phyloP scores from a whole-genome alignment of 2,329 filamentous ascomycete species.

The Pyricularia sp. region DNA sequence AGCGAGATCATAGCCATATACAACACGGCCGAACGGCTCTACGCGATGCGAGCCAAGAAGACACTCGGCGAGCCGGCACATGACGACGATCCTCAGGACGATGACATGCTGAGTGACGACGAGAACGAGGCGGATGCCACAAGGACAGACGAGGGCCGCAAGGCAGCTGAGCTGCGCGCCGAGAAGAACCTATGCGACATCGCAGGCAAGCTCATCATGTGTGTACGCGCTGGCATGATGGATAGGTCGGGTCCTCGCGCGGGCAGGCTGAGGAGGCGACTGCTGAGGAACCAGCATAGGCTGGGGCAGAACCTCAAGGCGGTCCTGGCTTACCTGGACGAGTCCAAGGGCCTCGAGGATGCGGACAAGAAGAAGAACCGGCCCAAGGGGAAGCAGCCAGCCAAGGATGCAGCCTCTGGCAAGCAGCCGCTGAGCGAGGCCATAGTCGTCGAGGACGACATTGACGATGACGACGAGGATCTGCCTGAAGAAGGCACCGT shows the following conservation, averaged over 20 bases:
- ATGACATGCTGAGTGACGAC: constrained; percentile 47
- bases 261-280: constrained; percentile 57
- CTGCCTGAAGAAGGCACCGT: constrained; percentile 49
- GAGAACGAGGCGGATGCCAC: constrained; percentile 47
- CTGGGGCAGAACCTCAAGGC: constrained; percentile 82
- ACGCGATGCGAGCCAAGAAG: constrained; percentile 60
- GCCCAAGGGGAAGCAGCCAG: constrained; percentile 28
- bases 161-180: constrained; percentile 60
- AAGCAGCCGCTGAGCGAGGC: constrained; percentile 34
- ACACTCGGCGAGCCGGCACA: constrained; percentile 55
- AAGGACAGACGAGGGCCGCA: constrained; percentile 46
- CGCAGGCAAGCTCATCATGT: constrained; percentile 74
- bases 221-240: constrained; percentile 65
- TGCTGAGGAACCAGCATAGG: constrained; percentile 70
- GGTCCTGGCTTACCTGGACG: constrained; percentile 71
- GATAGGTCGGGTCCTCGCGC: constrained; percentile 52
- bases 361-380: constrained; percentile 29
- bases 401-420: constrained; percentile 16
- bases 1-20: constrained; percentile 70
- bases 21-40: constrained; percentile 64
- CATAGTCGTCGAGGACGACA: constrained; percentile 32
- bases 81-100: constrained; percentile 64
- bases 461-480: constrained; percentile 17
- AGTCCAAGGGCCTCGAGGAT: constrained; percentile 35
- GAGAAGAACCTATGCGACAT: constrained; percentile 83